A percentile compares a stretch with the other conserved stretches of the same genome.
Conservation (phyloP, 805 yeast species). For the Ogataea trehaloabstinens region DNA sequence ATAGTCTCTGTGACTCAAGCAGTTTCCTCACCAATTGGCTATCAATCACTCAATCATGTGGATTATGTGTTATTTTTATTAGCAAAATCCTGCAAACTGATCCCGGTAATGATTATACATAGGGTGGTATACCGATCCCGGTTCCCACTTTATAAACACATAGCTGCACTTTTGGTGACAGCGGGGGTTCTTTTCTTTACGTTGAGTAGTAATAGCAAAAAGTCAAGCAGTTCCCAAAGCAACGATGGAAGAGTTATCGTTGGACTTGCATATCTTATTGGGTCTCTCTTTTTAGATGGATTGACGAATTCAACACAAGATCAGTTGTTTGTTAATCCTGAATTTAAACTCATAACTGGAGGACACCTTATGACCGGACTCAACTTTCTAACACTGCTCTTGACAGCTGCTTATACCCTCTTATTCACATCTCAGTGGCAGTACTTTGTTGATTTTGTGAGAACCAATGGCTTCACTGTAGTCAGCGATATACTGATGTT, state of each 20-base stretch:
- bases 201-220: constrained; percentile 22
- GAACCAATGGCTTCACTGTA: constrained; percentile 48
- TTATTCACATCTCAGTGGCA: constrained; percentile 47
- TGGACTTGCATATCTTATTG: constrained; percentile 60
- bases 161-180: constrained; percentile 78
- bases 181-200: constrained; percentile 82
- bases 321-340: constrained; percentile 57
- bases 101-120: constrained; percentile 92
- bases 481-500: constrained; percentile 60
- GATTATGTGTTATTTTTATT: constrained; percentile 81
- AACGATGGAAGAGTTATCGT: constrained; percentile 42
- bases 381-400: constrained; percentile 41
- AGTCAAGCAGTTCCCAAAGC: constrained; percentile 19
- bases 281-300: constrained; percentile 82
- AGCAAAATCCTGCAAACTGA: constrained; percentile 89
- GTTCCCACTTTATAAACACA: constrained; percentile 74
- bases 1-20: constrained; percentile 73
- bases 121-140: constrained; percentile 61
- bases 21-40: constrained; percentile 79
- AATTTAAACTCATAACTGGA: constrained; percentile 56
- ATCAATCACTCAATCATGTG: constrained; percentile 73
- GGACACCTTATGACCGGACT: constrained; percentile 82
- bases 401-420: constrained; percentile 51
- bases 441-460: constrained; percentile 49
- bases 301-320: constrained; percentile 93